Conservation (phyloP, 2,329 filamentous ascomycete species). For the Grosmannia huntii region DNA sequence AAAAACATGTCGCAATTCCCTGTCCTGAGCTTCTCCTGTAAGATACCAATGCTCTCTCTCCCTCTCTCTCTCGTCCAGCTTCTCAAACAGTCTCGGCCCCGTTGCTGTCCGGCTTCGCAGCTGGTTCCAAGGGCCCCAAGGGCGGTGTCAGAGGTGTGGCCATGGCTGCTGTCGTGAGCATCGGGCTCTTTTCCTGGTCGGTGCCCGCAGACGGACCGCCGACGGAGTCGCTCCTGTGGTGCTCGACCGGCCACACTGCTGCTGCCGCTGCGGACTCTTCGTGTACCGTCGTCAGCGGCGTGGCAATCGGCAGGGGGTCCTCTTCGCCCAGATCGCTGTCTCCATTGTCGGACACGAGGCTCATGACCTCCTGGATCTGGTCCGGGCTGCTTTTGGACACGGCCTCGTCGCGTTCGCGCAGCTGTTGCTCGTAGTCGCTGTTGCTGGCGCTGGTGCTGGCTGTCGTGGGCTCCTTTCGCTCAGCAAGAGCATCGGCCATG, state of each 20-base stretch:
- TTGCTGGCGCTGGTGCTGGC: not conserved
- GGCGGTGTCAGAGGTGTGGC: conserved; percentile 9
- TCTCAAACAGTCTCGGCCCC: not conserved
- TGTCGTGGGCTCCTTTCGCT: not conserved
- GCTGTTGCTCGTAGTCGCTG: not conserved
- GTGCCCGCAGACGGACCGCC: not conserved
- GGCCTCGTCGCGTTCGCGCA: not conserved
- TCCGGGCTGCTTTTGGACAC: not conserved
- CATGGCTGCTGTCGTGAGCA: not conserved
- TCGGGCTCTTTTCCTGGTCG: not conserved
- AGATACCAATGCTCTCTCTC: not conserved
- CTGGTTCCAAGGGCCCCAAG: conserved; percentile 5
- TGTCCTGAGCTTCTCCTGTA: not conserved
- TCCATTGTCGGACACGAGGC: conserved; percentile 13
- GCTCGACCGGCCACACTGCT: conserved; percentile 6
- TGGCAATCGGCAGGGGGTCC: conserved; percentile 8
- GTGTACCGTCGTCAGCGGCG: conserved; percentile 4
- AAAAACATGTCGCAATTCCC: not conserved
- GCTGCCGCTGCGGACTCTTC: conserved; percentile 4
- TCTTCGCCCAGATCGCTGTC: conserved; percentile 11
- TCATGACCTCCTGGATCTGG: conserved; percentile 10
- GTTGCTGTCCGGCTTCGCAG: not conserved
- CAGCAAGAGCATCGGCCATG: conserved; percentile 3
- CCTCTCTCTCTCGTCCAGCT: not conserved
- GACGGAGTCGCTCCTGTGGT: conserved; percentile 5